Percentiles rank a stretch among this genome's conserved stretches.
These are phyloP conservation scores for Aureobasidium sp. DNA, from an alignment of 2,329 filamentous ascomycete species.

Conservation along the genomic window DNA sequence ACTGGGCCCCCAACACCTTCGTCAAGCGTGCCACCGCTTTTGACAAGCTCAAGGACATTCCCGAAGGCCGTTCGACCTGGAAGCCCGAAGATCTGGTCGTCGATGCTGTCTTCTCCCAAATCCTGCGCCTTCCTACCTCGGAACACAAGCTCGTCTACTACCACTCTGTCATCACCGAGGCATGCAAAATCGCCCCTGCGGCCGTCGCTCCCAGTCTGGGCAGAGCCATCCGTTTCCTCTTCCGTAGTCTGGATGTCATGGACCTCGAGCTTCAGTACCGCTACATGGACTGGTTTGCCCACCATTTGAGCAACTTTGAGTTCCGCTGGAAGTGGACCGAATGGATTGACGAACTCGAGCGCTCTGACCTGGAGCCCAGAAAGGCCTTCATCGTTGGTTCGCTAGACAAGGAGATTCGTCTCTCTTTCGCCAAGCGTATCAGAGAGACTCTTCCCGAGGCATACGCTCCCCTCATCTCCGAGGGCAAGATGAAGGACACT, in stretches of 20 bases:
- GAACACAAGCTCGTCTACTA: slow-evolving; percentile 97
- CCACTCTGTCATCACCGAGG: slow-evolving; percentile 86
- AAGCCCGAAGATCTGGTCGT: slow-evolving; percentile 96
- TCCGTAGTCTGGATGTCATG: slow-evolving; percentile 70
- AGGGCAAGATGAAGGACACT: slow-evolving; percentile 89
- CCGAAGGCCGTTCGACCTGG: slow-evolving; percentile 69
- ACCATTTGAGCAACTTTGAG: slow-evolving; percentile 97
- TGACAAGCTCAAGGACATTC: slow-evolving; percentile 65
- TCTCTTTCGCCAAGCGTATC: slow-evolving; percentile 93
- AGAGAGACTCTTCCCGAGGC: slow-evolving; percentile 82
- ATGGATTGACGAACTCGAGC: slow-evolving; percentile 79
- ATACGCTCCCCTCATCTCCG: slow-evolving; percentile 71
- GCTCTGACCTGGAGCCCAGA: slow-evolving; percentile 69
- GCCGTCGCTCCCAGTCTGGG: slow-evolving; percentile 94
- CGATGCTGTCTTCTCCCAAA: slow-evolving; percentile 94
- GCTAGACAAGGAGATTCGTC: slow-evolving; percentile 89
- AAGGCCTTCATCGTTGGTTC: slow-evolving; percentile 90
- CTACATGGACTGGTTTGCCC: slow-evolving; percentile 95
- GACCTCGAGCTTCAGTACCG: slow-evolving; percentile 80
- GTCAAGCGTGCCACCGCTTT: slow-evolving; percentile 89
- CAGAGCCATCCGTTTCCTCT: slow-evolving; percentile 84
- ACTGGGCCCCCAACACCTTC: slow-evolving; percentile 83
- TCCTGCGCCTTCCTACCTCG: slow-evolving; percentile 76
- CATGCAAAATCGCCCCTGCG: slow-evolving; percentile 89
- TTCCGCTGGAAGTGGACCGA: slow-evolving; percentile 99